Conservation (phyloP, 2,329 filamentous ascomycete genomes). For the Cladophialophora bantiana region DNA sequence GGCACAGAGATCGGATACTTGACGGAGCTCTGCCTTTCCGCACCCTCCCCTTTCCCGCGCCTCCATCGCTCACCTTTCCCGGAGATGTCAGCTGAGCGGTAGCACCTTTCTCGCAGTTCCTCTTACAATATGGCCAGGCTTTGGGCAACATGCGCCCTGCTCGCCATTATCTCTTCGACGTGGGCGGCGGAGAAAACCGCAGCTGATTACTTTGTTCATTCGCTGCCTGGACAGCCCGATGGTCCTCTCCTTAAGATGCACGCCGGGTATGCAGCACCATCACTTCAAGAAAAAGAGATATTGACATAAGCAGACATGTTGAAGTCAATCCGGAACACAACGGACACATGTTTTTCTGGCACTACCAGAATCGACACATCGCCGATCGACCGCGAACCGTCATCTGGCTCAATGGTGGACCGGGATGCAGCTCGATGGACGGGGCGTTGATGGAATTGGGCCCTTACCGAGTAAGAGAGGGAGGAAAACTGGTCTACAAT, state of each 20-base stretch:
- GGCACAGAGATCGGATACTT: not conserved
- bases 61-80: slow-evolving; percentile 1
- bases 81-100: slow-evolving; percentile 33
- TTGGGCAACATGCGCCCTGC: slow-evolving; percentile 26
- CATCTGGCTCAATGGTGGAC: slow-evolving; percentile 96
- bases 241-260: slow-evolving; percentile 92
- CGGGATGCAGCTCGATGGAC: slow-evolving; percentile 96
- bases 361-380: slow-evolving; percentile 94
- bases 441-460: slow-evolving; percentile 96
- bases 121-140: slow-evolving; percentile 24
- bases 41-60: not conserved
- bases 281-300: not conserved
- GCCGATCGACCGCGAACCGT: slow-evolving; percentile 89
- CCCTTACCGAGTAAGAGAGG: slow-evolving; percentile 83
- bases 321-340: slow-evolving; percentile 85
- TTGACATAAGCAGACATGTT: slow-evolving; percentile 71
- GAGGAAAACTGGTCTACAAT: slow-evolving; percentile 76
- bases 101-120: slow-evolving; percentile 9
- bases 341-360: slow-evolving; percentile 98
- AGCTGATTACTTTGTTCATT: slow-evolving; percentile 88
- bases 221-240: slow-evolving; percentile 82
- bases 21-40: not conserved
- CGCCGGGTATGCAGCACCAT: slow-evolving; percentile 74
- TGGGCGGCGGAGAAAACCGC: slow-evolving; percentile 64
- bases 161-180: slow-evolving; percentile 12